Percentiles rank a stretch among this genome's conserved stretches.
Conservation (phyloP, 495 filamentous ascomycete species). For the Hyaloscypha variabilis region DNA sequence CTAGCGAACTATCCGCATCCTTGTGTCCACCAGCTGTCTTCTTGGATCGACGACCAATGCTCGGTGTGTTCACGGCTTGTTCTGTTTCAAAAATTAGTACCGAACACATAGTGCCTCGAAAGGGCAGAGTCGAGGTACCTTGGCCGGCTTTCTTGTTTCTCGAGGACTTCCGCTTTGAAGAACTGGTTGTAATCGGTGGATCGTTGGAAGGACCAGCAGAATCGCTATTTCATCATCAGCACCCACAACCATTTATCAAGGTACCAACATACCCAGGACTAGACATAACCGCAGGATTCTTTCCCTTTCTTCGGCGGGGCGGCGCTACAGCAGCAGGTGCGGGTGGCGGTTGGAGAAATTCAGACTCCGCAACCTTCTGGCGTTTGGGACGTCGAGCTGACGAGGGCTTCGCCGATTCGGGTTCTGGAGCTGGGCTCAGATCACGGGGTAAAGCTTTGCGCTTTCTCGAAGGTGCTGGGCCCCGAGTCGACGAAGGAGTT, state of each 20-base stretch:
- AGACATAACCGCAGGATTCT: conserved; percentile 75
- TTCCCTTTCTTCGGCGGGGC: conserved; percentile 61
- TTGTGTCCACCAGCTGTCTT: conserved; percentile 26
- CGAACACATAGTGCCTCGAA: not conserved
- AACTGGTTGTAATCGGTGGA: conserved; percentile 29
- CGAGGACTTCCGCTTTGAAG: conserved; percentile 68
- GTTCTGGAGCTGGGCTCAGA: conserved; percentile 41
- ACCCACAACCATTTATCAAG: conserved; percentile 21
- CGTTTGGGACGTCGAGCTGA: conserved; percentile 57
- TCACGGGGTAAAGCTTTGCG: conserved; percentile 56
- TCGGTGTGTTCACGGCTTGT: conserved; percentile 24
- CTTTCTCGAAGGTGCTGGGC: conserved; percentile 46
- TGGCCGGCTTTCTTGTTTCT: conserved; percentile 60
- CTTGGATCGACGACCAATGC: conserved; percentile 29
- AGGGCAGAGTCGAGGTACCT: conserved; percentile 34
- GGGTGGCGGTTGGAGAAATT: conserved; percentile 29
- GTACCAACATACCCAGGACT: conserved; percentile 68
- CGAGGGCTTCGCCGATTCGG: conserved; percentile 45
- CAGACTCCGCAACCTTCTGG: conserved; percentile 41
- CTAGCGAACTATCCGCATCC: conserved; percentile 30
- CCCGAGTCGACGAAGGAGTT: conserved; percentile 36
- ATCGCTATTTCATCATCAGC: conserved; percentile 30
- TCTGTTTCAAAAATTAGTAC: conserved; percentile 14
- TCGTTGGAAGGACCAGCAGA: conserved; percentile 40
- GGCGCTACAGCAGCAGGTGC: conserved; percentile 36